Evolutionary conservation across 2,329 filamentous ascomycete species (phyloP).

Genomic region (Aspergillus glaucus): DNA sequence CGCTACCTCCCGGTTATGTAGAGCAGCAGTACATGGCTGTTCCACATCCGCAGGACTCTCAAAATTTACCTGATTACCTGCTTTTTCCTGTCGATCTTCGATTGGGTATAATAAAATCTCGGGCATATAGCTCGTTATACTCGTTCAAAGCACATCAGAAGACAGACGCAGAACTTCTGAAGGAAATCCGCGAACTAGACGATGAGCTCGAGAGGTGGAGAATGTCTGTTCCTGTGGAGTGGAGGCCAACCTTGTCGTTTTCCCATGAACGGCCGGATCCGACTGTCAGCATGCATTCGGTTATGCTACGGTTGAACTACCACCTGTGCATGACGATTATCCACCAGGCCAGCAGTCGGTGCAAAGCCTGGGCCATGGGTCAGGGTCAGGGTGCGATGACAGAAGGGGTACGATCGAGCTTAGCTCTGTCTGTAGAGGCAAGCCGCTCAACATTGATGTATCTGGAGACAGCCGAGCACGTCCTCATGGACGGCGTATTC

Average conservation of each 20-base stretch:
- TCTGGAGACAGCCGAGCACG: constrained; percentile 38
- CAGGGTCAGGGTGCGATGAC: constrained; percentile 31
- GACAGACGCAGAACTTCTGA: constrained; percentile 49
- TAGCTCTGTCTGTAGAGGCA: constrained; percentile 50
- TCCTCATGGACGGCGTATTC: constrained; percentile 44
- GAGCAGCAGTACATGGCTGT: constrained; percentile 22
- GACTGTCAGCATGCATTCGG: constrained; percentile 42
- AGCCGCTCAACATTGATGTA: constrained; percentile 51
- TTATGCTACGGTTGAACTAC: constrained; percentile 50
- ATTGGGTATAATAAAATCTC: constrained; percentile 48
- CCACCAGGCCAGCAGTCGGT: constrained; percentile 50
- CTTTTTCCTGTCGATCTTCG: constrained; percentile 45
- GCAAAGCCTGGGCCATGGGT: constrained; percentile 36
- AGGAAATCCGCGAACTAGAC: constrained; percentile 52
- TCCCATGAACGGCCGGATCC: constrained; percentile 25
- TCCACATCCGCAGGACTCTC: constrained; percentile 13
- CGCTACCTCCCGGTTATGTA: constrained; percentile 40
- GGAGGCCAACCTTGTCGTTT: constrained; percentile 45
- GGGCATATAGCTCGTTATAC: constrained; percentile 45
- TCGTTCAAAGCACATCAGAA: constrained; percentile 45
- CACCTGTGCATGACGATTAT: constrained; percentile 51
- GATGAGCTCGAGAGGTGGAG: constrained; percentile 53
- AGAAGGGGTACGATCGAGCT: constrained; percentile 47
- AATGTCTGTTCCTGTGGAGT: constrained; percentile 40
- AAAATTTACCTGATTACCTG: constrained; percentile 19